A percentile compares a stretch with the other conserved stretches of the same genome.
Conservation (phyloP, 129 eudicot species). For the Chrysanthemum lavandulifolium region DNA sequence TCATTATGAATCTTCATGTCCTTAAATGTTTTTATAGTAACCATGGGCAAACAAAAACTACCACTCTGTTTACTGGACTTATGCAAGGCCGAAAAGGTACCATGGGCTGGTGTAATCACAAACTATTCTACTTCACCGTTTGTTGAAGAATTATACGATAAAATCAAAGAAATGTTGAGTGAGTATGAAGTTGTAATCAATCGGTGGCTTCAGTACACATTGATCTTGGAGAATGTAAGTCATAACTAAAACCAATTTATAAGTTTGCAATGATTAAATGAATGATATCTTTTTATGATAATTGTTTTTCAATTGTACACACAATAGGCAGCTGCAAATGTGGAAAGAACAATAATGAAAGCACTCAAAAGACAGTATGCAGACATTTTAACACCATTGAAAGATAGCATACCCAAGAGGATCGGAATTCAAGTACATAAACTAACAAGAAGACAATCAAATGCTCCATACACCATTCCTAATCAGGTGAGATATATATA, state of each 20-base stretch:
- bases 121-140: slow-evolving; percentile 88
- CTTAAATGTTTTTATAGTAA: too few species aligned
- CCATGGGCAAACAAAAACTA: too few species aligned
- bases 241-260: not conserved
- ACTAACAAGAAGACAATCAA: slow-evolving; percentile 83
- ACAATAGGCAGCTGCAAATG: slow-evolving; percentile 91
- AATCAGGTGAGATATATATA: slow-evolving; percentile 43
- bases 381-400: slow-evolving; percentile 83
- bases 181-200: slow-evolving; percentile 82
- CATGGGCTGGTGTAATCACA: slow-evolving; percentile 80
- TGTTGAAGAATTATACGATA: slow-evolving; percentile 76
- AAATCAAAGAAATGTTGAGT: slow-evolving; percentile 50
- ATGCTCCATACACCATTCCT: slow-evolving; percentile 57
- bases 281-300: too few species aligned
- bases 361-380: slow-evolving; percentile 82
- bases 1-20: too few species aligned
- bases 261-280: too few species aligned
- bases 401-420: slow-evolving; percentile 81
- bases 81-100: slow-evolving; percentile 90
- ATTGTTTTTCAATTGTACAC: too few species aligned
- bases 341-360: slow-evolving; percentile 79
- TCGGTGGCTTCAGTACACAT: slow-evolving; percentile 86
- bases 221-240: slow-evolving; percentile 83
- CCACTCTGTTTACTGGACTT: slow-evolving; percentile 68
- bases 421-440: slow-evolving; percentile 94